Base-by-base conservation (phyloP, 2,329 filamentous ascomycete genomes). In the Aureobasidium leucospermi region DNA sequence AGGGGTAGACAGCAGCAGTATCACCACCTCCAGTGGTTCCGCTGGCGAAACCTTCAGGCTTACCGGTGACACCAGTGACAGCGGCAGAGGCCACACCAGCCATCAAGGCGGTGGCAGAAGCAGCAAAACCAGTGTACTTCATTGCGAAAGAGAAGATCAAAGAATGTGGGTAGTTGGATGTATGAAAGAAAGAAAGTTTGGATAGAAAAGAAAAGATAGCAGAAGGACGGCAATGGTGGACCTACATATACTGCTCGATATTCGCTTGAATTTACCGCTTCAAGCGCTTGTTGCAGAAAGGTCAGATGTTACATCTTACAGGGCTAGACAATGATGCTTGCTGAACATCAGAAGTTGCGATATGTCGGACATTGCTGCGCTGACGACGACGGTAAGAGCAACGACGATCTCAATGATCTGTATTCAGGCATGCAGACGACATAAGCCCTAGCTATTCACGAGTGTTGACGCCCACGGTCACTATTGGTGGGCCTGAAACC, bases 1-100 rank as follows among this genome's bases (percentile, higher is more conserved):
- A 74, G 11, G 83, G 83, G 65, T 81, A 80, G 23, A 81, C 81
- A 31, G 81, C 70, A 4, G 74, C 70, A 19, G 79, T 81, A 63
- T 65, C 75, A 57, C 82, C 83, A 66, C 84, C 84, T 39, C 84
- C 84, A 15, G 82, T 85, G 39, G 80, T 79, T 46, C 79, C 79
- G 60, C 73, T 69, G 19, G 76, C 76, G 61, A 78, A 78, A 59
- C 76, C 76, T 61, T 75, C 72, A 15, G 75, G 69, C 23, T 72
- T 65, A 8, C 69, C 69, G 29, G 68, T 64, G 2, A 70, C 69
- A n/a, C 55, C 55, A 16, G 49, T 42, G 6, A 53, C 49, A 32
- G 49, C 43, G 43, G 55, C 55, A 32, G 43, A 58, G 45, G 34
- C 43, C 8, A 47, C 43, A 32, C 43, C 34, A 39, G 15, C 55